Evolutionary conservation across 768 basidiomycete genomes (phyloP), one percentile per base, ranked within the genome.

Genomic region (Xerocomus spinulosus): DNA sequence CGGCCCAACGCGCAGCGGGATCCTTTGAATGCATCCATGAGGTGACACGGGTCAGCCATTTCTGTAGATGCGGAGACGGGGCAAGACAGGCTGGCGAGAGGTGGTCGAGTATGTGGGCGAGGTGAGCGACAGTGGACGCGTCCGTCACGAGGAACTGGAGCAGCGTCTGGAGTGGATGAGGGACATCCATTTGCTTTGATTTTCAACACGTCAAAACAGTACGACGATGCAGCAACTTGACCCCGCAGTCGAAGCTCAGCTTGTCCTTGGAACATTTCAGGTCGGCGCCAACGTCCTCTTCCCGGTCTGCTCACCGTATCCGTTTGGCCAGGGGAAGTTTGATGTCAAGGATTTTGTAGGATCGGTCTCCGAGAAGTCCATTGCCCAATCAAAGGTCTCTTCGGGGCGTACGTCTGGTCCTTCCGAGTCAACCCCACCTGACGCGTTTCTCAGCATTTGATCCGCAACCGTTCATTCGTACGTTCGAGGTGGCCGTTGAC

Each of bases 401-500:
- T 74, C 90, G 24, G 92, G 90, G 44, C 92, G 92, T 83, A 59
- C 57, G 81, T 87, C 69, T 72, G 28, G 29, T 49, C 20, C 48
- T 6, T 41, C 29, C 38, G 21, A 20, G 20, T 17, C 15, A 5
- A 33, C n/a, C 34, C 36, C 9, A 12, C 44, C 29, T 57, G 47
- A 55, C 42, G 45, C 32, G 41, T 48, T 45, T 52, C 42, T 14
- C 51, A 93, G 92, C 94, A n/a, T 95, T 95, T 60, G 84, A 95
- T 59, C 92, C 94, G 5, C 85, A 87, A 59, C 92, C 94, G 0
- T 96, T 97, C 69, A 87, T 97, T 51, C 73, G 79, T 44, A 92
- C 89, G 4, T 95, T 99, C 53, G 96, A 98, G 57, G 80, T 82
- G 15, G 89, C 91, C 0, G 84, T 98, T 10, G 93, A 96, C 70